Evolutionary conservation across 768 basidiomycete species (phyloP).

Genomic region (Pisolithus sp.): DNA sequence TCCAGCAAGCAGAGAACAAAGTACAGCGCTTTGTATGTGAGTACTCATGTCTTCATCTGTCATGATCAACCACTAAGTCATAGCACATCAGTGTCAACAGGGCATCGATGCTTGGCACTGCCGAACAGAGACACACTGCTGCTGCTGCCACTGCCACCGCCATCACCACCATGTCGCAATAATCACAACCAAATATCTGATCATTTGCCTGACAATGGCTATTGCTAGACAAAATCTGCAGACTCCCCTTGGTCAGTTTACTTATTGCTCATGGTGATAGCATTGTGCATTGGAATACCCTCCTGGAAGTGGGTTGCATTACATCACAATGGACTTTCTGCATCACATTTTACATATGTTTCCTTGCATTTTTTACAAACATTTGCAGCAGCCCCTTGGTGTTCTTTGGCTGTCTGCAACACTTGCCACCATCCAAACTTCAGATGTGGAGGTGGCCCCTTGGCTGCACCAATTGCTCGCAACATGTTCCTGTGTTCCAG

Average conservation of each 20-base stretch:
- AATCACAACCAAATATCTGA: slow-evolving; percentile 39
- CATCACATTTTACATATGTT: slow-evolving; percentile 32
- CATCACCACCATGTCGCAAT: slow-evolving; percentile 45
- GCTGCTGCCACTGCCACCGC: slow-evolving; percentile 48
- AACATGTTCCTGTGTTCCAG: slow-evolving; percentile 19
- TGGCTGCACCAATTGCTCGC: slow-evolving; percentile 52
- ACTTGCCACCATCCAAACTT: slow-evolving; percentile 9
- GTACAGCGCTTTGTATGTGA: slow-evolving; percentile 68
- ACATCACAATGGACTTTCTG: slow-evolving; percentile 39
- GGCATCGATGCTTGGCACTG: slow-evolving; percentile 81
- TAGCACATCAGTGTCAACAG: slow-evolving; percentile 63
- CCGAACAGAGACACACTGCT: slow-evolving; percentile 60
- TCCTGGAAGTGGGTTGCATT: slow-evolving; percentile 56
- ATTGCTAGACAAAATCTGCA: slow-evolving; percentile 9
- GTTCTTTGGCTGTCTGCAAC: slow-evolving; percentile 20
- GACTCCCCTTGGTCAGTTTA: slow-evolving; percentile 28
- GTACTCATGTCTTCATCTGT: slow-evolving; percentile 9
- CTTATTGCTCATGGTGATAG: slow-evolving; percentile 32
- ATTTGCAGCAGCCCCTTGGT: slow-evolving; percentile 16
- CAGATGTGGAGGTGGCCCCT: slow-evolving; percentile 27
- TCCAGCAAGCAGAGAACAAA: slow-evolving; percentile 75
- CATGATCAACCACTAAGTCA: neutral
- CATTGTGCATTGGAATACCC: slow-evolving; percentile 39
- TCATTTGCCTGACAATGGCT: slow-evolving; percentile 21
- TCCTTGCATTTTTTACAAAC: slow-evolving; percentile 31